Conservation (phyloP, 163 green algal genomes). For the Scenedesmus sp. region DNA sequence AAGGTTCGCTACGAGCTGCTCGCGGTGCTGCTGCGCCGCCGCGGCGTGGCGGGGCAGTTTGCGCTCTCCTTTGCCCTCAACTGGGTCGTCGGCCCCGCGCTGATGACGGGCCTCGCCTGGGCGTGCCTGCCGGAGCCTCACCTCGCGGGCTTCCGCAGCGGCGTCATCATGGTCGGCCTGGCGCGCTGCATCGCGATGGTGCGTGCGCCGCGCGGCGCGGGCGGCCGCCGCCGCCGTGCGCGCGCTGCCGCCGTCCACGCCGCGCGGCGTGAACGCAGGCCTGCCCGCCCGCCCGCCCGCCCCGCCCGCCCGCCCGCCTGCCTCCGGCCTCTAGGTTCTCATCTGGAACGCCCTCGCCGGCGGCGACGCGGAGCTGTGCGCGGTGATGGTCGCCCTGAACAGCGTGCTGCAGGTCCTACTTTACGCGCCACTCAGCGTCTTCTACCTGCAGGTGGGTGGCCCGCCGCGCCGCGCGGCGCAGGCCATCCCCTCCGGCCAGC, state of each 20-base stretch:
- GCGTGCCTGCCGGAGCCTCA: slow-evolving; percentile 61
- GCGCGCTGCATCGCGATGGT: slow-evolving; percentile 63
- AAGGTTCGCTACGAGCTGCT: slow-evolving; percentile 65
- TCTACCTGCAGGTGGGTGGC: slow-evolving; percentile 60
- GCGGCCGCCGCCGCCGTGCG: too few relatives aligned
- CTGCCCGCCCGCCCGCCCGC: too few relatives aligned
- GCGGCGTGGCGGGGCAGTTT: slow-evolving; percentile 42
- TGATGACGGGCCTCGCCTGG: slow-evolving; percentile 69
- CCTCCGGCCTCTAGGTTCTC: too few relatives aligned
- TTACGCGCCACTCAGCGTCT: slow-evolving; percentile 57
- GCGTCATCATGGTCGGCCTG: slow-evolving; percentile 59
- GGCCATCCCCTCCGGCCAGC: too few relatives aligned
- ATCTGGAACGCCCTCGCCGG: slow-evolving; percentile 68
- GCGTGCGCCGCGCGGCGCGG: too few relatives aligned
- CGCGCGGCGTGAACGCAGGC: too few relatives aligned
- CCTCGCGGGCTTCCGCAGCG: slow-evolving; percentile 51
- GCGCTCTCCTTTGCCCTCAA: slow-evolving; percentile 53
- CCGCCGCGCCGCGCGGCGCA: too few relatives aligned
- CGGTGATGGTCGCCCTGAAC: slow-evolving; percentile 62
- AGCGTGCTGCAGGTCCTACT: slow-evolving; percentile 65
- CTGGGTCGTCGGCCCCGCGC: slow-evolving; percentile 59
- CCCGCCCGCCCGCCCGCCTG: too few relatives aligned
- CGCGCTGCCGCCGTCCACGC: too few relatives aligned
- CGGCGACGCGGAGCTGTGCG: slow-evolving; percentile 59
- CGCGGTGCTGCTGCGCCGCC: slow-evolving; percentile 28